These are phyloP conservation scores for Suillus plorans DNA, from an alignment of 768 basidiomycete genomes.

Conservation along the genomic window DNA sequence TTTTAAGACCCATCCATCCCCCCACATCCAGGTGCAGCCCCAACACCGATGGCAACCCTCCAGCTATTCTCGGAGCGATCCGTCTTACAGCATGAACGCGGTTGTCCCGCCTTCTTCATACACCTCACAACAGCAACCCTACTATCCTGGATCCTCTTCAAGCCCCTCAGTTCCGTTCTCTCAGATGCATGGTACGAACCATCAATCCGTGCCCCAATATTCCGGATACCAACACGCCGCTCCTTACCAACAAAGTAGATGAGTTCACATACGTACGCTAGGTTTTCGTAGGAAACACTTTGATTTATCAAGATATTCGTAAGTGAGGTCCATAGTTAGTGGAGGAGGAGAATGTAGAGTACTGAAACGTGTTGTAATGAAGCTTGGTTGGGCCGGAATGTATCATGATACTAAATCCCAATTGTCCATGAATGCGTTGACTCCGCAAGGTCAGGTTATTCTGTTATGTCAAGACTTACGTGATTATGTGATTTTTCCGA, in stretches of 20 bases:
- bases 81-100: conserved; percentile 20
- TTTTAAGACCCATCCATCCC: conserved; percentile 11
- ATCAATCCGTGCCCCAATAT: conserved; percentile 23
- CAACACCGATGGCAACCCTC: conserved; percentile 13
- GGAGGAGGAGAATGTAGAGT: background rate
- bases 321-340: conserved; percentile 2
- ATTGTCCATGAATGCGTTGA: background rate
- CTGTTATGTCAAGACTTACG: too few species aligned
- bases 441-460: background rate
- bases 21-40: conserved; percentile 25
- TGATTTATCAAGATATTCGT: conserved; percentile 7
- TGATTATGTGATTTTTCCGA: too few species aligned
- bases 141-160: conserved; percentile 26
- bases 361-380: background rate
- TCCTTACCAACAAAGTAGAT: conserved; percentile 31
- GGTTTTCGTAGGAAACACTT: background rate
- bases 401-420: background rate
- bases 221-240: conserved; percentile 26
- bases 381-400: background rate
- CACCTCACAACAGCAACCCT: conserved; percentile 24
- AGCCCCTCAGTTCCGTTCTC: conserved; percentile 17
- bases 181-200: conserved; percentile 26
- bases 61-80: conserved; percentile 24
- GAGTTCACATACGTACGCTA: background rate
- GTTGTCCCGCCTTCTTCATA: conserved; percentile 12